Evolutionary conservation across 352 stramenopile species (phyloP).

Genomic region (Aphanomyces euteiches): DNA sequence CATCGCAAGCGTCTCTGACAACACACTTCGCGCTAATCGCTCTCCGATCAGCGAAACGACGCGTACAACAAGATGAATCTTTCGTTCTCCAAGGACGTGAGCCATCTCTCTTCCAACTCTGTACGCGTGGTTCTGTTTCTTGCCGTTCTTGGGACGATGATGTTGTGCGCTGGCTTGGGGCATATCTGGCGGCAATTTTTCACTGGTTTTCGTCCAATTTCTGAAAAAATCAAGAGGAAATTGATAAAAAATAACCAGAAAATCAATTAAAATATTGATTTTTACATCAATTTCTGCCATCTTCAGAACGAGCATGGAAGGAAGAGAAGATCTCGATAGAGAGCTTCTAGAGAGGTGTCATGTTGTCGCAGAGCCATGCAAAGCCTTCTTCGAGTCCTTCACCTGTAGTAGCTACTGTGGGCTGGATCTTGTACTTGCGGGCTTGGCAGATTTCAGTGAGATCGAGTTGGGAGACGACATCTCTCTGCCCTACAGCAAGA

Average conservation of each 20-base stretch:
- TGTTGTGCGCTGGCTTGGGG: neutral
- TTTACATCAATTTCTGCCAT: too few species aligned
- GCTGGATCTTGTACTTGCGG: slow-evolving; percentile 58
- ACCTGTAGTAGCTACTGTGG: slow-evolving; percentile 69
- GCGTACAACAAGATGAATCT: slow-evolving; percentile 65
- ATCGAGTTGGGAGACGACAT: slow-evolving; percentile 49
- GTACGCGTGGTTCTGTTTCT: slow-evolving; percentile 16
- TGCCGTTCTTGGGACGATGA: neutral
- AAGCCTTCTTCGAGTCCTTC: slow-evolving; percentile 70
- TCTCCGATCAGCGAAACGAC: slow-evolving; percentile 42
- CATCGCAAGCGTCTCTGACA: slow-evolving; percentile 61
- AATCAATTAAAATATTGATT: too few species aligned
- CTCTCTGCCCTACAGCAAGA: slow-evolving; percentile 47
- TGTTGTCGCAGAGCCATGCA: slow-evolving; percentile 74
- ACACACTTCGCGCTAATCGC: slow-evolving; percentile 55
- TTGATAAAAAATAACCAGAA: neutral
- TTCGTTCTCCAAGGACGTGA: slow-evolving; percentile 21
- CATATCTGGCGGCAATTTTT: slow-evolving; percentile 21
- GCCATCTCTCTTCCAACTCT: slow-evolving; percentile 25
- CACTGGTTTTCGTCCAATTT: slow-evolving; percentile 1
- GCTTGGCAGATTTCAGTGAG: slow-evolving; percentile 53
- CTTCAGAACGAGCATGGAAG: too few species aligned
- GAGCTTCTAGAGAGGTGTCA: slow-evolving; percentile 35
- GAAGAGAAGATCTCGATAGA: neutral
- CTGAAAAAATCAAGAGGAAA: neutral